A percentile compares a stretch with the other conserved stretches of the same genome.
Conservation (phyloP, 106 monocot species). For the Dioscorea zingiberensis region DNA sequence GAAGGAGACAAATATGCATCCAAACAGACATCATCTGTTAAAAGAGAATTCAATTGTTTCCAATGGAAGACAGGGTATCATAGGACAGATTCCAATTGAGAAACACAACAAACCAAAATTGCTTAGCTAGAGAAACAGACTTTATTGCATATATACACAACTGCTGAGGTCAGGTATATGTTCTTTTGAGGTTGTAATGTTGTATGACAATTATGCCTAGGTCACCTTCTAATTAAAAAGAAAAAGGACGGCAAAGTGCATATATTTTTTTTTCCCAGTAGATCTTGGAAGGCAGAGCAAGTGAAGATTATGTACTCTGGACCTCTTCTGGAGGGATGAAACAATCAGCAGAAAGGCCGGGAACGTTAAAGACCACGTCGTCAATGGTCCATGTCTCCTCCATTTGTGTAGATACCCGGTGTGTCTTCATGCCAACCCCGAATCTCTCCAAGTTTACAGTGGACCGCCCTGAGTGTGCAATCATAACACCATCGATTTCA, state of each 20-base stretch:
- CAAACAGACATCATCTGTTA: too few species aligned
- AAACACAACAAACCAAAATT: not conserved
- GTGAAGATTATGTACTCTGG: not conserved
- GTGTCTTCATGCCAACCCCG: conserved; percentile 33
- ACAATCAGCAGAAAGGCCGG: conserved; percentile 53
- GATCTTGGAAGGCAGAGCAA: too few species aligned
- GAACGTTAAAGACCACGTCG: conserved; percentile 72
- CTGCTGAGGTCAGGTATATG: too few species aligned
- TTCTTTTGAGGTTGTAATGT: too few species aligned
- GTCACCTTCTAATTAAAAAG: too few species aligned
- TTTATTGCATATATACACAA: not conserved
- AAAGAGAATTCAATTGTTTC: too few species aligned
- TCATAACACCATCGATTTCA: conserved; percentile 39
- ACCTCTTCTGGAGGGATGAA: conserved; percentile 70
- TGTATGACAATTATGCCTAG: too few species aligned
- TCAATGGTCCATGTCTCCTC: conserved; percentile 84
- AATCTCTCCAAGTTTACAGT: conserved; percentile 41
- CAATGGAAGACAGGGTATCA: not conserved
- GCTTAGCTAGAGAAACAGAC: not conserved
- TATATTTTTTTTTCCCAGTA: too few species aligned
- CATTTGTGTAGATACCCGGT: conserved; percentile 41
- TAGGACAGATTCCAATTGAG: not conserved
- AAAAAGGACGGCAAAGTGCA: too few species aligned
- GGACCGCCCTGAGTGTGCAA: conserved; percentile 62
- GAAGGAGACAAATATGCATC: too few species aligned